Evolutionary conservation across 75 land plant genomes (phyloP).

Genomic region (Larix kaempferi): DNA sequence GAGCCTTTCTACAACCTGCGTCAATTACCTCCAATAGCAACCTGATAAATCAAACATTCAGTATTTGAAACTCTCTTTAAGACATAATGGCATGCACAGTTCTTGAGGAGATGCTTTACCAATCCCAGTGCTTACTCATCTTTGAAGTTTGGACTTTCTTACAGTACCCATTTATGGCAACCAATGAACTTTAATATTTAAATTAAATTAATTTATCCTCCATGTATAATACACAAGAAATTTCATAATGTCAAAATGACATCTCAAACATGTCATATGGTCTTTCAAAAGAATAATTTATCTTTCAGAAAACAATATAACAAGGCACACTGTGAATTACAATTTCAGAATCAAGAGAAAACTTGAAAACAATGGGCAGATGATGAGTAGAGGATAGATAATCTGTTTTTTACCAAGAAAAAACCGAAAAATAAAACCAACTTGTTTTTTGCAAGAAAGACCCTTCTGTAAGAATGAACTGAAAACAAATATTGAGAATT

Average conservation of each 20-base stretch:
- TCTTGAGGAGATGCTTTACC: background rate
- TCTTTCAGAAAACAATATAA: background rate
- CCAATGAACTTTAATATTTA: background rate
- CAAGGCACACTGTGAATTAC: background rate
- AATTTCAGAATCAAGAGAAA: background rate
- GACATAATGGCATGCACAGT: background rate
- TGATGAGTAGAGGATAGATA: background rate
- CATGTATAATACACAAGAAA: background rate
- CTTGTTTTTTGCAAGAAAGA: background rate
- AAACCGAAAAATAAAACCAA: background rate
- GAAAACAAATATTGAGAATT: background rate
- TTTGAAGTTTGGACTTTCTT: no score
- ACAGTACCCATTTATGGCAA: no score
- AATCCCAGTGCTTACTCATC: no score
- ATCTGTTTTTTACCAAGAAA: constrained; percentile 1
- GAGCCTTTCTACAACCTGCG: background rate
- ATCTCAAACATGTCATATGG: background rate
- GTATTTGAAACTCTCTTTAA: background rate
- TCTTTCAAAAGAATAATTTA: background rate
- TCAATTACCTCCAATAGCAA: background rate
- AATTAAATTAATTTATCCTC: background rate
- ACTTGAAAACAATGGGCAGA: background rate
- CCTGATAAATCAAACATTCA: background rate
- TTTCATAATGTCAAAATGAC: background rate
- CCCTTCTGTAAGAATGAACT: background rate